phyloP scores from a whole-genome alignment of 2,329 filamentous ascomycete genomes.

The Tolypocladium cylindrosporum region DNA sequence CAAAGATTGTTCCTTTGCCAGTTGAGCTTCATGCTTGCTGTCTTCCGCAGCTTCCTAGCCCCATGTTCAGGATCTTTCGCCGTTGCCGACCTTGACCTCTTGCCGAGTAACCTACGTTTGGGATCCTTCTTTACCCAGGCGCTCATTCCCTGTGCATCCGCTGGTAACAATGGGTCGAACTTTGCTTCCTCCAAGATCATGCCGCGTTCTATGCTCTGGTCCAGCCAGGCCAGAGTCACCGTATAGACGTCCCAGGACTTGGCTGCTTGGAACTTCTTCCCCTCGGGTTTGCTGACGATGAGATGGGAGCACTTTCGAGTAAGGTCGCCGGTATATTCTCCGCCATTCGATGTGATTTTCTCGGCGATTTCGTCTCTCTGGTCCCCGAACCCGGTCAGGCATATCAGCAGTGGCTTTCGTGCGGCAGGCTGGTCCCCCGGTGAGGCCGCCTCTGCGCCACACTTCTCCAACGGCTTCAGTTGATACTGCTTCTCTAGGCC shows the following conservation, averaged over 20 bases:
- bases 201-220: conserved; percentile 71
- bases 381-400: conserved; percentile 49
- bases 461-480: conserved; percentile 51
- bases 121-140: conserved; percentile 55
- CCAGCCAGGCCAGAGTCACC: conserved; percentile 76
- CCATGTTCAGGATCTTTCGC: conserved; percentile 41
- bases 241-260: conserved; percentile 70
- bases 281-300: conserved; percentile 66
- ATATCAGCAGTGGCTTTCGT: conserved; percentile 36
- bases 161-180: conserved; percentile 66
- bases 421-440: conserved; percentile 11
- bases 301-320: conserved; percentile 82
- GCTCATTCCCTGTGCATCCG: conserved; percentile 62
- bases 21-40: conserved; percentile 73
- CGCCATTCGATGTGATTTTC: conserved; percentile 60
- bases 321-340: conserved; percentile 77
- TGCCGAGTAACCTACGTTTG: conserved; percentile 40
- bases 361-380: conserved; percentile 62
- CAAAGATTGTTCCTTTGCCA: conserved; percentile 78
- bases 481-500: conserved; percentile 58
- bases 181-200: conserved; percentile 85
- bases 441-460: conserved; percentile 29
- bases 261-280: conserved; percentile 87
- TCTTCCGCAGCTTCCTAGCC: conserved; percentile 74
- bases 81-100: conserved; percentile 45